Evolutionary conservation across 257 asterid genomes (phyloP), one percentile per base, ranked within the genome.

Genomic region (Solanum piurae): DNA sequence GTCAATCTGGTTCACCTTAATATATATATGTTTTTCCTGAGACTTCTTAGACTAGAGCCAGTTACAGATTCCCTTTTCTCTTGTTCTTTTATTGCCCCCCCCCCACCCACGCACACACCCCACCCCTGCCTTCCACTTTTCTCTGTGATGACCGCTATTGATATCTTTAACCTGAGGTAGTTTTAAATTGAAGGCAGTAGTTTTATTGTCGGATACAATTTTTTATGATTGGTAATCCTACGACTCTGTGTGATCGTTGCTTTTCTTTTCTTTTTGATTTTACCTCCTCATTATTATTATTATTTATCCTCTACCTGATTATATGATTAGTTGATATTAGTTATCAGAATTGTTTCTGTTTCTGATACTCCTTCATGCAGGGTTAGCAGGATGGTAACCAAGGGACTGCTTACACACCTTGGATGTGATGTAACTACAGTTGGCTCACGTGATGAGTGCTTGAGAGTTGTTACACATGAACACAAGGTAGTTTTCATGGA

Each of bases 351-450:
- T 49, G 3, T 29, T 82, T 80, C 27, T 49, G 85, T 80, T 29
- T 58, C 52, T 79, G 2, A 25, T 49, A 29, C 69, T 49, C 69
- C 36, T 49, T 31, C 42, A 29, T 82, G 31, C 94, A 97, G 99
- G 89, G 95, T 96, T 79, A 96, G 99, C 60, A 95, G 98, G 83
- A 94, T 88, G 95, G 98, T 90, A 83, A 96, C 99, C 74, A 94
- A 92, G 93, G 98, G 98, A 83, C 97, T 97, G 77, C 98, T 97
- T 2, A 86, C 91, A 34, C 99, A 95, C 95, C 93, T 97, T 16
- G 99, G 99, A 37, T 97, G 98, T 86, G 98, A 96, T 80, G 99
- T 96, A 72, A 84, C 93, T 74, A 93, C 98, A 9, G 97, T 94
- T 86, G 89, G 92, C 34, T 92, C 99, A 1, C 94, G 93, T 25